Evolutionary conservation across 202 grass and related monocot species (phyloP).

Genomic region (Schoenoplectus triqueter): DNA sequence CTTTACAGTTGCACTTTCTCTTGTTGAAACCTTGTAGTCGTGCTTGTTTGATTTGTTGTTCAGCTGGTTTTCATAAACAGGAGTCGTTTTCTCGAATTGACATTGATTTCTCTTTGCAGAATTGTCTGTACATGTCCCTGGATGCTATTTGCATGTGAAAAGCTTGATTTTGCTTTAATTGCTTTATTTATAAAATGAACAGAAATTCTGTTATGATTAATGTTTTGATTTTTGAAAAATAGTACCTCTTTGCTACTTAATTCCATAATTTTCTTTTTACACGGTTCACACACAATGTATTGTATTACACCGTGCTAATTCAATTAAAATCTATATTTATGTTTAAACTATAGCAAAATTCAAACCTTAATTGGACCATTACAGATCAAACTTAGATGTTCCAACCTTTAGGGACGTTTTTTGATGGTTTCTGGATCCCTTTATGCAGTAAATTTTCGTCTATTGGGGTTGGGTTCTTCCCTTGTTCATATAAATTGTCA

Average conservation of each 20-base stretch:
- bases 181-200: neutral
- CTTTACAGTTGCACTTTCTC: neutral
- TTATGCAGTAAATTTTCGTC: too few species aligned
- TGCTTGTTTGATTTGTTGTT: neutral
- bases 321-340: neutral
- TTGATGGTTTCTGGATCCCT: too few species aligned
- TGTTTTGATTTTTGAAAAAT: neutral
- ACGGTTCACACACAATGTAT: slow-evolving; percentile 1
- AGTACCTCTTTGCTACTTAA: neutral
- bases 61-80: slow-evolving; percentile 23
- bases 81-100: slow-evolving; percentile 22
- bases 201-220: neutral
- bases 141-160: slow-evolving; percentile 2
- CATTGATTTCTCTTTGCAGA: neutral
- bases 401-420: too few species aligned
- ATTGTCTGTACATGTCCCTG: slow-evolving; percentile 4
- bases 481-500: too few species aligned
- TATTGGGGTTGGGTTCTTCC: too few species aligned
- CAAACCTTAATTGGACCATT: neutral
- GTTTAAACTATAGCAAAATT: slow-evolving; percentile 7
- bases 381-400: neutral
- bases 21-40: neutral
- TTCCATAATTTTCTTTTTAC: neutral
- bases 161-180: slow-evolving; percentile 8
- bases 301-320: neutral